Percentiles rank a stretch among this genome's conserved stretches.
These are phyloP conservation scores for Trypanosoma cruzi DNA, from an alignment of 208 protist genomes.

Conservation along the genomic window DNA sequence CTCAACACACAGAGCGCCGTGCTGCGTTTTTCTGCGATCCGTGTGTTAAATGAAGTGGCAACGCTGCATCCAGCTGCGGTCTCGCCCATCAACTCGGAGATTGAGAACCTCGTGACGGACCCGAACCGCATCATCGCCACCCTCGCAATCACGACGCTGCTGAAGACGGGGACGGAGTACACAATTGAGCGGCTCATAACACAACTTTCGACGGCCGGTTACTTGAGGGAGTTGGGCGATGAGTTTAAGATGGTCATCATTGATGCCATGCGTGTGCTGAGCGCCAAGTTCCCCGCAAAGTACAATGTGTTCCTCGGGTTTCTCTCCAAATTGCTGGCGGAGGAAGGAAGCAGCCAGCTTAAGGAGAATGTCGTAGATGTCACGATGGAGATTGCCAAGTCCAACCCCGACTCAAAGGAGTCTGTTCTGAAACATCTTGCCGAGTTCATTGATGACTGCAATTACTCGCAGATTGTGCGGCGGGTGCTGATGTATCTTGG, in stretches of 20 bases:
- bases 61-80: slow-evolving; percentile 84
- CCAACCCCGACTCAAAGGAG: slow-evolving; percentile 92
- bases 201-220: slow-evolving; percentile 91
- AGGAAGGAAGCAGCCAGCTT: slow-evolving; percentile 91
- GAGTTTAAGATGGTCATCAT: slow-evolving; percentile 98
- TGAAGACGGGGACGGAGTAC: slow-evolving; percentile 97
- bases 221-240: slow-evolving; percentile 96
- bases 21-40: slow-evolving; percentile 95
- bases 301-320: slow-evolving; percentile 92
- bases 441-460: slow-evolving; percentile 99
- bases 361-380: slow-evolving; percentile 97
- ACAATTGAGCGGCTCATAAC: slow-evolving; percentile 97
- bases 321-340: slow-evolving; percentile 81
- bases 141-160: slow-evolving; percentile 97
- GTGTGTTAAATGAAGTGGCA: slow-evolving; percentile 93
- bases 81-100: slow-evolving; percentile 93
- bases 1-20: slow-evolving; percentile 91
- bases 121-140: slow-evolving; percentile 97
- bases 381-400: slow-evolving; percentile 94
- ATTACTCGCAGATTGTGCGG: slow-evolving; percentile 95
- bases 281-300: slow-evolving; percentile 96
- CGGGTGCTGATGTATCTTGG: slow-evolving; percentile 97
- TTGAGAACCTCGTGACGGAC: slow-evolving; percentile 97
- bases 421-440: slow-evolving; percentile 94
- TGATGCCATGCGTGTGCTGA: slow-evolving; percentile 95